phyloP scores from a whole-genome alignment of 768 basidiomycete species.

The Auriscalpium vulgare region DNA sequence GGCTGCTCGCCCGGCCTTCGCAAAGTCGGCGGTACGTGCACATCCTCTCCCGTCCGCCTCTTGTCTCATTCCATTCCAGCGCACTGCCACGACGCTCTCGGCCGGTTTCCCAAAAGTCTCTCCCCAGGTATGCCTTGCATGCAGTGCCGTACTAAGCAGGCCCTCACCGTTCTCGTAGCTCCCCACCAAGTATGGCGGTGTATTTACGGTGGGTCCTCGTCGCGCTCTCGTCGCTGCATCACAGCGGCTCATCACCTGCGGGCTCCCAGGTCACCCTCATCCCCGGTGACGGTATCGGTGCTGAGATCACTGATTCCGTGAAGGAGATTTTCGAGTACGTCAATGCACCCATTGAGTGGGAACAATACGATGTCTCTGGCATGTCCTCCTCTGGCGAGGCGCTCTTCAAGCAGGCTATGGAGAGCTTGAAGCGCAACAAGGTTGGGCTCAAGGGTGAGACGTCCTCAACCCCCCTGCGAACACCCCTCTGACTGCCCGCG shows the following conservation, averaged over 20 bases:
- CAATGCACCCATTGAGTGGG: slow-evolving; percentile 99
- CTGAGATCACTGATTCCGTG: slow-evolving; percentile 95
- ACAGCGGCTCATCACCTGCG: slow-evolving; percentile 16
- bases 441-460: slow-evolving; percentile 91
- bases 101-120: slow-evolving; percentile 73
- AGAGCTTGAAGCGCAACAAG: slow-evolving; percentile 92
- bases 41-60: slow-evolving; percentile 7
- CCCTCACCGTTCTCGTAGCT: slow-evolving; percentile 36
- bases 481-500: background rate
- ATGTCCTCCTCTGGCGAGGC: slow-evolving; percentile 91
- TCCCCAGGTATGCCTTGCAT: slow-evolving; percentile 46
- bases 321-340: slow-evolving; percentile 98
- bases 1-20: slow-evolving; percentile 43
- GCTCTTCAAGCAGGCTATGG: slow-evolving; percentile 96
- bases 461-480: background rate
- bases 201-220: slow-evolving; percentile 64
- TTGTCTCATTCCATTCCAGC: slow-evolving; percentile 29
- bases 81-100: slow-evolving; percentile 68
- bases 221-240: slow-evolving; percentile 2
- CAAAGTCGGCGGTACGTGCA: slow-evolving; percentile 41
- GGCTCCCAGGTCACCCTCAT: slow-evolving; percentile 81
- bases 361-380: slow-evolving; percentile 96
- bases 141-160: slow-evolving; percentile 3
- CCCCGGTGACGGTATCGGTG: slow-evolving; percentile 95
- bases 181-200: slow-evolving; percentile 85